Conservation (phyloP, 2,329 filamentous ascomycete species). For the Didymella glomerata region DNA sequence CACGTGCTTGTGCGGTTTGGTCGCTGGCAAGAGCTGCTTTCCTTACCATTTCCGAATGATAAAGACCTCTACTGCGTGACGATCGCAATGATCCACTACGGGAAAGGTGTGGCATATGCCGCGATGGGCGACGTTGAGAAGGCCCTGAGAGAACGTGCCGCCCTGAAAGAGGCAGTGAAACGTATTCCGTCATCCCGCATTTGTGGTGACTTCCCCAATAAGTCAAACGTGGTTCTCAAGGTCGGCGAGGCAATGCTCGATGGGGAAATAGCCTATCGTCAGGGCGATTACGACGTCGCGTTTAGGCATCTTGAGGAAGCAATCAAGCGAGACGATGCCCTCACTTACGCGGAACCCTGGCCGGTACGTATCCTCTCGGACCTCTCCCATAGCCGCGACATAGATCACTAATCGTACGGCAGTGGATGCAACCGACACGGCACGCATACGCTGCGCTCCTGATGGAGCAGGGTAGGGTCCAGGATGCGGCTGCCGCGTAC, state of each 20-base stretch:
- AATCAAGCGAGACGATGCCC: slow-evolving; percentile 66
- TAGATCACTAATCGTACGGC: not conserved
- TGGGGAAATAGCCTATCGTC: slow-evolving; percentile 77
- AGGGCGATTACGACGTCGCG: slow-evolving; percentile 64
- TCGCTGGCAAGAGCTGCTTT: slow-evolving; percentile 71
- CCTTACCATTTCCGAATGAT: slow-evolving; percentile 66
- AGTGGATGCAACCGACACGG: slow-evolving; percentile 77
- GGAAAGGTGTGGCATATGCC: slow-evolving; percentile 71
- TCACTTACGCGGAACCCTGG: slow-evolving; percentile 79
- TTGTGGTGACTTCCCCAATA: slow-evolving; percentile 71
- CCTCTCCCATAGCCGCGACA: not conserved
- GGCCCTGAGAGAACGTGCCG: slow-evolving; percentile 61
- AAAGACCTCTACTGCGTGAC: slow-evolving; percentile 71
- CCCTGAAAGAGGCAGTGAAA: slow-evolving; percentile 62
- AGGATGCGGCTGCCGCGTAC: slow-evolving; percentile 51
- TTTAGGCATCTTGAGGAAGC: slow-evolving; percentile 67
- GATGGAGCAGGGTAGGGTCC: slow-evolving; percentile 67
- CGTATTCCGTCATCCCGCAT: slow-evolving; percentile 67
- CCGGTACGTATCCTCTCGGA: slow-evolving; percentile 47
- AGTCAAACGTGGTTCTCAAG: slow-evolving; percentile 67
- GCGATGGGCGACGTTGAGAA: slow-evolving; percentile 63
- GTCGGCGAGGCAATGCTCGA: slow-evolving; percentile 71
- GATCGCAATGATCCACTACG: slow-evolving; percentile 73
- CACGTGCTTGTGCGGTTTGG: slow-evolving; percentile 80
- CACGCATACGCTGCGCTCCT: slow-evolving; percentile 76